Conservation (phyloP, 2,329 filamentous ascomycete species). For the Aspergillus ochraceus region DNA sequence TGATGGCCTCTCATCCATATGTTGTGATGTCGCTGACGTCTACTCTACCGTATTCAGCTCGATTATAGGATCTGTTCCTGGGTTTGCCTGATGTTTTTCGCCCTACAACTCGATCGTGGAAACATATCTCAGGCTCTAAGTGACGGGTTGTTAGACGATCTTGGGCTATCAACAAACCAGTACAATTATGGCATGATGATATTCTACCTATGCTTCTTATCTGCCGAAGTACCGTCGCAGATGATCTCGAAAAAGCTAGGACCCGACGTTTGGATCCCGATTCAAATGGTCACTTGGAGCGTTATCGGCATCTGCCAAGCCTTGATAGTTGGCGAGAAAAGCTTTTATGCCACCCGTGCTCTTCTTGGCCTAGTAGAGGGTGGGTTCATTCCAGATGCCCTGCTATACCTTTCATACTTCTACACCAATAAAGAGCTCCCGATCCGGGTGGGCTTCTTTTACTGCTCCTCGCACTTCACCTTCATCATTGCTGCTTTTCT, state of each 20-base stretch:
- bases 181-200: constrained; percentile 58
- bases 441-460: neutral
- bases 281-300: constrained; percentile 56
- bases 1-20: neutral
- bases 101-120: constrained; percentile 45
- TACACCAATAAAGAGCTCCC: neutral
- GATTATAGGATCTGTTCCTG: neutral
- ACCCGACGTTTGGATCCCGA: constrained; percentile 54
- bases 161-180: constrained; percentile 52
- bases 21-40: neutral
- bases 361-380: constrained; percentile 56
- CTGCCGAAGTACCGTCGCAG: constrained; percentile 52
- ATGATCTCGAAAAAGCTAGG: constrained; percentile 55
- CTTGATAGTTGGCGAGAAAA: constrained; percentile 50
- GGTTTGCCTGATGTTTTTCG: constrained; percentile 59
- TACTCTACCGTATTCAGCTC: neutral
- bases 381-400: constrained; percentile 55
- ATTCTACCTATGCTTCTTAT: constrained; percentile 52
- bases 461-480: neutral
- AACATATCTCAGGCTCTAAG: constrained; percentile 55
- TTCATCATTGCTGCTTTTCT: neutral
- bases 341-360: constrained; percentile 52
- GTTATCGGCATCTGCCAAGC: constrained; percentile 57
- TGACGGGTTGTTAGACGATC: constrained; percentile 53
- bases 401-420: neutral